phyloP scores from a whole-genome alignment of 2,329 filamentous ascomycete species.

The Tricladium varicosporioides region DNA sequence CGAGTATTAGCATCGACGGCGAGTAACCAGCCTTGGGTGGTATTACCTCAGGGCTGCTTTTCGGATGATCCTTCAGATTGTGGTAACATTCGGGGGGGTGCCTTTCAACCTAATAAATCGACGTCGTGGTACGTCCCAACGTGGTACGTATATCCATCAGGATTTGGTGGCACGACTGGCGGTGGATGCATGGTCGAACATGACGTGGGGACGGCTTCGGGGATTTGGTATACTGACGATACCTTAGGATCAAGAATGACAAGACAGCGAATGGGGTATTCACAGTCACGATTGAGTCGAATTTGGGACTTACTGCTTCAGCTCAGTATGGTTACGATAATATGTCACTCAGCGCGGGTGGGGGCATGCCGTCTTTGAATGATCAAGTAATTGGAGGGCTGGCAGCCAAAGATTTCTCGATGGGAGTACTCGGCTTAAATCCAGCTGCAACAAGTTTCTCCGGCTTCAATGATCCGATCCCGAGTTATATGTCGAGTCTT shows the following conservation, averaged over 20 bases:
- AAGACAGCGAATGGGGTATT: constrained; percentile 17
- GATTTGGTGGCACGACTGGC: background rate
- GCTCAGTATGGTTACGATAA: constrained; percentile 27
- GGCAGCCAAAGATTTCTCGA: constrained; percentile 29
- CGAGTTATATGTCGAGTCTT: constrained; percentile 37
- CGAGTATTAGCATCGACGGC: background rate
- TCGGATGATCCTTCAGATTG: constrained; percentile 29
- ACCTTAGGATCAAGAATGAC: constrained; percentile 19
- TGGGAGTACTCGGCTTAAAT: constrained; percentile 27
- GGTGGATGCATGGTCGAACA: background rate
- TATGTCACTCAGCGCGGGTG: constrained; percentile 17
- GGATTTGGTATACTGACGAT: background rate
- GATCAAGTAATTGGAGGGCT: constrained; percentile 32
- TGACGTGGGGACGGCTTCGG: background rate
- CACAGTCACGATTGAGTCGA: constrained; percentile 19
- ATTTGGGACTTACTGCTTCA: constrained; percentile 16
- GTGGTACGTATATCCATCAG: background rate
- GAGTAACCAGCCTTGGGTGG: background rate
- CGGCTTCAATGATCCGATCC: constrained; percentile 15
- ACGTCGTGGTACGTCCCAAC: constrained; percentile 34
- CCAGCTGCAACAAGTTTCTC: constrained; percentile 24
- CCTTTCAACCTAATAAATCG: constrained; percentile 37
- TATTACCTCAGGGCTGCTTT: background rate
- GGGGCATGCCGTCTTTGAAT: constrained; percentile 15
- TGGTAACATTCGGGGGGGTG: constrained; percentile 35